Percentiles rank a stretch among this genome's conserved stretches.
Conservation (phyloP, 2,329 filamentous ascomycete species). For the Claviceps sp. region DNA sequence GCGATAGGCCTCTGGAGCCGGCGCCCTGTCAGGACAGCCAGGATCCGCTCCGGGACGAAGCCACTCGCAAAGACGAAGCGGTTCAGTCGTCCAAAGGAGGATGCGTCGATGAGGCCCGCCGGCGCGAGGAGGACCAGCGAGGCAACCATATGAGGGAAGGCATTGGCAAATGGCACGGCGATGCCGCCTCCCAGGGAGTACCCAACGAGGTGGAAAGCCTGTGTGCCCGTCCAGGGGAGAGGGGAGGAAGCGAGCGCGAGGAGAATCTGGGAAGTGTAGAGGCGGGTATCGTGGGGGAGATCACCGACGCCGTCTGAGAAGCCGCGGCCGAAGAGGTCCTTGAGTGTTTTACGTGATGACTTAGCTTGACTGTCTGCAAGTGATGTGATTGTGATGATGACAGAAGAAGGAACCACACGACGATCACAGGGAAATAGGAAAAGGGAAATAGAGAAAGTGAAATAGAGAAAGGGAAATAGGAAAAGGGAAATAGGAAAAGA, state of each 20-base stretch:
- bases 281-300: constrained; percentile 56
- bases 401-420: not conserved
- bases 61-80: constrained; percentile 42
- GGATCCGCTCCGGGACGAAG: constrained; percentile 37
- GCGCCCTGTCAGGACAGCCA: constrained; percentile 32
- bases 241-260: constrained; percentile 57
- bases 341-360: not conserved
- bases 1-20: constrained; percentile 39
- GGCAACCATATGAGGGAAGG: constrained; percentile 57
- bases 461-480: not conserved
- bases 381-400: not conserved
- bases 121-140: constrained; percentile 68
- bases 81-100: constrained; percentile 36
- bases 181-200: constrained; percentile 78
- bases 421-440: not conserved
- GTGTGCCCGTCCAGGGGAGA: constrained; percentile 49
- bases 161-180: constrained; percentile 57
- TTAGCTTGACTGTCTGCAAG: not conserved
- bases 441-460: not conserved
- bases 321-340: constrained; percentile 56
- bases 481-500: not conserved
- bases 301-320: constrained; percentile 52
- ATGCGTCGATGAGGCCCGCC: constrained; percentile 53
- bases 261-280: constrained; percentile 62
- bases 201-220: constrained; percentile 54